Conservation (phyloP, 768 basidiomycete genomes). For the Tricholoma hemisulphureum region DNA sequence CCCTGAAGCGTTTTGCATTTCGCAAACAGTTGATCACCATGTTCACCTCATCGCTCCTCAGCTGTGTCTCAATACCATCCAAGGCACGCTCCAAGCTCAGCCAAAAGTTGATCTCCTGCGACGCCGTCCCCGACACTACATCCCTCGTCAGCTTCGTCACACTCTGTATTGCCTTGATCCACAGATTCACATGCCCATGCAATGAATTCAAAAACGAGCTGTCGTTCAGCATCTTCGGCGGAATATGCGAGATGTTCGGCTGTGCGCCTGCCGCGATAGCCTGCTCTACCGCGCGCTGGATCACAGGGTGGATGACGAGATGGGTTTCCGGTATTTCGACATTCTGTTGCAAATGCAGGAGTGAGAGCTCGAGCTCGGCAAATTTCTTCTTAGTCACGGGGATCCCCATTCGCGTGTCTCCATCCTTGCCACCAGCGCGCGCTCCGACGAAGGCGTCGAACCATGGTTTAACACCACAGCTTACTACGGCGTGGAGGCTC, state of each 20-base stretch:
- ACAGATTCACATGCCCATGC: slow-evolving; percentile 90
- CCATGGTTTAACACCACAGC: slow-evolving; percentile 95
- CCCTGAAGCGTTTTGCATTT: slow-evolving; percentile 95
- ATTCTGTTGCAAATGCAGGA: slow-evolving; percentile 96
- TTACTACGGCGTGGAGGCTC: slow-evolving; percentile 91
- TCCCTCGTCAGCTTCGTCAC: slow-evolving; percentile 96
- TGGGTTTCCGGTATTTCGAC: slow-evolving; percentile 98
- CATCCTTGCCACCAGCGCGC: slow-evolving; percentile 70
- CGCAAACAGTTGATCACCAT: slow-evolving; percentile 93
- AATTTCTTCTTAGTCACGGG: slow-evolving; percentile 99
- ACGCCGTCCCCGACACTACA: slow-evolving; percentile 91
- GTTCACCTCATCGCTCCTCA: slow-evolving; percentile 87
- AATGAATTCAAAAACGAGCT: slow-evolving; percentile 90
- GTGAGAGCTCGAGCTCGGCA: slow-evolving; percentile 91
- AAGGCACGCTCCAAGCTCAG: slow-evolving; percentile 89
- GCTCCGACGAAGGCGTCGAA: slow-evolving; percentile 96
- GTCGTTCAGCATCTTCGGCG: slow-evolving; percentile 75
- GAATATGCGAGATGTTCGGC: slow-evolving; percentile 76
- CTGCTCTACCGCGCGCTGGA: slow-evolving; percentile 83
- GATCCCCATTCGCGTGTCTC: slow-evolving; percentile 88
- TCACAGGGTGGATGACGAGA: slow-evolving; percentile 85
- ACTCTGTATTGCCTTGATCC: slow-evolving; percentile 97
- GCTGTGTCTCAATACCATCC: slow-evolving; percentile 89
- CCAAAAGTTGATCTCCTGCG: slow-evolving; percentile 99
- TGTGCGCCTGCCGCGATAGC: slow-evolving; percentile 53